Percentiles rank a stretch among this genome's conserved stretches.
These are phyloP conservation scores for Botrytis fabae DNA, from an alignment of 2,329 filamentous ascomycete genomes.

Conservation along the genomic window DNA sequence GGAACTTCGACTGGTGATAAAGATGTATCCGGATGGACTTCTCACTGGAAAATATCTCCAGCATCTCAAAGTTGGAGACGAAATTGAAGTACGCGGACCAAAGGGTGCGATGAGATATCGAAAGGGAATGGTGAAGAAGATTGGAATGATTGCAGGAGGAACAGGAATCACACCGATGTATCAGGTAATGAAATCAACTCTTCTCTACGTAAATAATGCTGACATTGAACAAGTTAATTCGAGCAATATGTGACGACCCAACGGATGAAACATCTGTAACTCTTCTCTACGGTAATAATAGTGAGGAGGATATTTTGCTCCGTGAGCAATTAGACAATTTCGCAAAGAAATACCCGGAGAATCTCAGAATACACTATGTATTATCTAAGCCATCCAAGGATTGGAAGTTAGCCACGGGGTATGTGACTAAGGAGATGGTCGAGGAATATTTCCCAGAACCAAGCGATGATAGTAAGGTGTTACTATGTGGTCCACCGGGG, in stretches of 20 bases:
- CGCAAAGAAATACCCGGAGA: slow-evolving; percentile 51
- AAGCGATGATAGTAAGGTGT: slow-evolving; percentile 50
- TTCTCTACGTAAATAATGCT: background rate
- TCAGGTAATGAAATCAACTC: slow-evolving; percentile 35
- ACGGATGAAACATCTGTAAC: slow-evolving; percentile 56
- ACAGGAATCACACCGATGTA: slow-evolving; percentile 58
- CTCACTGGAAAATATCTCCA: slow-evolving; percentile 53
- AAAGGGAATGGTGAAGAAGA: slow-evolving; percentile 45
- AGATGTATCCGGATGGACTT: slow-evolving; percentile 52
- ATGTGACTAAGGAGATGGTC: slow-evolving; percentile 54
- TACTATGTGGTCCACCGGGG: slow-evolving; percentile 61
- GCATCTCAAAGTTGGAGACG: slow-evolving; percentile 49
- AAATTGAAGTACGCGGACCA: slow-evolving; percentile 54
- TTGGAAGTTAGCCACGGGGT: slow-evolving; percentile 53
- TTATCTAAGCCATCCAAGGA: slow-evolving; percentile 49
- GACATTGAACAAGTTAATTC: slow-evolving; percentile 50
- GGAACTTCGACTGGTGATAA: slow-evolving; percentile 52
- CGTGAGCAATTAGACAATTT: slow-evolving; percentile 56
- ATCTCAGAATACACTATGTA: slow-evolving; percentile 57
- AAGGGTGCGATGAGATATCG: slow-evolving; percentile 57
- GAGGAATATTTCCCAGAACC: slow-evolving; percentile 50
- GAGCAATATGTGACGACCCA: slow-evolving; percentile 62
- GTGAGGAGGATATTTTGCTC: slow-evolving; percentile 60
- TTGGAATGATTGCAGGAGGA: slow-evolving; percentile 58
- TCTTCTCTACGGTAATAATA: slow-evolving; percentile 60